Percentiles rank a stretch among this genome's conserved stretches.
Conservation (phyloP, 2,329 filamentous ascomycete species). For the Hypoxylon sp. region DNA sequence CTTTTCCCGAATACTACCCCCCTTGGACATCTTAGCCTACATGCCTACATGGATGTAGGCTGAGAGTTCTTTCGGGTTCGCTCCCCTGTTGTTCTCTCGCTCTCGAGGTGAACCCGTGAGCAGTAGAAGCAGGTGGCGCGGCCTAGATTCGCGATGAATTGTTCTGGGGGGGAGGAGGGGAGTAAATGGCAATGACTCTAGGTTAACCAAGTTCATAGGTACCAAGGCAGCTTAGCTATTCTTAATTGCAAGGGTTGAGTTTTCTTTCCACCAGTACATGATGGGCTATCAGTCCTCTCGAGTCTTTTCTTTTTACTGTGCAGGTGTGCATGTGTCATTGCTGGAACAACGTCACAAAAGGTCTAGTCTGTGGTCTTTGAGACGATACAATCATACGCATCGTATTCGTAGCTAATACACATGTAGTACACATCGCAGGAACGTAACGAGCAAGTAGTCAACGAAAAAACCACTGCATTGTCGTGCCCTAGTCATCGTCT, state of each 20-base stretch:
- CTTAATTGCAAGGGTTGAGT: constrained; percentile 28
- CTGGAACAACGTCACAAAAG: not conserved
- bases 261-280: not conserved
- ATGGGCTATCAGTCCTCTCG: not conserved
- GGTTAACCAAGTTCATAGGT: constrained; percentile 18
- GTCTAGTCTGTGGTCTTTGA: not conserved
- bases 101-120: constrained; percentile 7
- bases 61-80: constrained; percentile 3
- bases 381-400: not conserved
- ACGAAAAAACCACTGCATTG: not conserved
- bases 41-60: not conserved
- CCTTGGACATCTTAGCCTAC: no score
- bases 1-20: not conserved
- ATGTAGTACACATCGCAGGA: not conserved
- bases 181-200: constrained; percentile 8
- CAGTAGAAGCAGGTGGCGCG: constrained; percentile 5
- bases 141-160: constrained; percentile 5
- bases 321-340: not conserved
- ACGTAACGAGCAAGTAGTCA: not conserved
- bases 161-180: constrained; percentile 2
- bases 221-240: constrained; percentile 24
- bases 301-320: not conserved
- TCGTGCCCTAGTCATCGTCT: not conserved
- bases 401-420: not conserved
- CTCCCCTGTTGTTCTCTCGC: constrained; percentile 1